Percentiles rank a stretch among this genome's conserved stretches.
Conservation (phyloP, 2,329 filamentous ascomycete species). For the Trichoderma sp. region DNA sequence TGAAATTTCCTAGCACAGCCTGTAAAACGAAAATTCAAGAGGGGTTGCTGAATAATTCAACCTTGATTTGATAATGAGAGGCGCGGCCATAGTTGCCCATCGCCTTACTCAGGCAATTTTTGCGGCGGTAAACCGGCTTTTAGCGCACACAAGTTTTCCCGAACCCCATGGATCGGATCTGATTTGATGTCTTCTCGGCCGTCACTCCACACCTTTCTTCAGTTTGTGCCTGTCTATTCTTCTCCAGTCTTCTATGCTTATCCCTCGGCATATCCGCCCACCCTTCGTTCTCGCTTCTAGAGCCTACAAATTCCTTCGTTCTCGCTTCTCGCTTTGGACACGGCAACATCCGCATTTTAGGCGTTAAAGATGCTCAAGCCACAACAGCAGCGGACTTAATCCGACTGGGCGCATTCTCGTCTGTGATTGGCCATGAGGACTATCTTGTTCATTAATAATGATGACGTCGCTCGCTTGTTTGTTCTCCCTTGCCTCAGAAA, state of each 20-base stretch:
- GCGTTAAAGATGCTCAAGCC: background rate
- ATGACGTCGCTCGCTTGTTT: background rate
- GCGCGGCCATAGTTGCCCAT: background rate
- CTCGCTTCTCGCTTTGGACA: background rate
- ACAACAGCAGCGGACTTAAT: background rate
- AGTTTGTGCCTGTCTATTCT: background rate
- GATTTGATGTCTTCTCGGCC: background rate
- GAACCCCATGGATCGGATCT: background rate
- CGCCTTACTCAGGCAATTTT: background rate
- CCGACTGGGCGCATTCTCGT: background rate
- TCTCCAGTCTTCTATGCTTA: background rate
- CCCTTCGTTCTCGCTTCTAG: background rate
- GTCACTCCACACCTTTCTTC: background rate
- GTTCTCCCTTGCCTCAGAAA: background rate
- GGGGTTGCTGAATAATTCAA: constrained; percentile 2
- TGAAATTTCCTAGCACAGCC: background rate
- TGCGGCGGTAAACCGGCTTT: background rate
- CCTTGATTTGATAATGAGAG: background rate
- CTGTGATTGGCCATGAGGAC: background rate
- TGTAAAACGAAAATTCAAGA: background rate
- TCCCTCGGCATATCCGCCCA: background rate
- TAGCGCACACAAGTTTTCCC: background rate
- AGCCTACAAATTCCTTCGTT: background rate
- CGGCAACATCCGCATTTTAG: background rate
- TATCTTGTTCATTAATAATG: background rate